Evolutionary conservation across 2,329 filamentous ascomycete genomes (phyloP).

Genomic region (Aspergillus carbonarius): DNA sequence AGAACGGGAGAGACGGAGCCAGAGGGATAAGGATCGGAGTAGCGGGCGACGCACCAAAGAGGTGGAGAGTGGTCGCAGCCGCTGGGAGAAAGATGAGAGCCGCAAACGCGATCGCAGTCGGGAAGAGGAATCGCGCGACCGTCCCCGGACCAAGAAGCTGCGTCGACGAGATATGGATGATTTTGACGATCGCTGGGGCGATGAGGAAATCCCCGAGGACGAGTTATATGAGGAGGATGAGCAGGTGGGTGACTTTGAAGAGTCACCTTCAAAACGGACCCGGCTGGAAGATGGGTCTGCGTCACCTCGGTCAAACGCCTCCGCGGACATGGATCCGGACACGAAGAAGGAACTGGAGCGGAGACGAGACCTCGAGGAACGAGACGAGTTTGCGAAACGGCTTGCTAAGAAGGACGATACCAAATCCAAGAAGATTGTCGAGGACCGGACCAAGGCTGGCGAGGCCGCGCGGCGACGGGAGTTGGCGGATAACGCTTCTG

Average conservation of each 20-base stretch:
- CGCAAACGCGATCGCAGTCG: slow-evolving; percentile 41
- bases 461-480: slow-evolving; percentile 61
- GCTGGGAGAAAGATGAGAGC: slow-evolving; percentile 35
- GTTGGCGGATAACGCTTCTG: slow-evolving; percentile 66
- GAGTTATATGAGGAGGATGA: slow-evolving; percentile 50
- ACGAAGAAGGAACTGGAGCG: slow-evolving; percentile 58
- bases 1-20: slow-evolving; percentile 37
- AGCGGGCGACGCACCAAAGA: slow-evolving; percentile 21
- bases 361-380: slow-evolving; percentile 68
- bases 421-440: slow-evolving; percentile 67
- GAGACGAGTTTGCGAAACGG: slow-evolving; percentile 76
- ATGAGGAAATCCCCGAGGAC: slow-evolving; percentile 60
- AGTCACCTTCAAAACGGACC: slow-evolving; percentile 69
- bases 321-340: slow-evolving; percentile 60
- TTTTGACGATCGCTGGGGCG: slow-evolving; percentile 78
- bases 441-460: slow-evolving; percentile 59
- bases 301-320: slow-evolving; percentile 30
- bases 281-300: slow-evolving; percentile 60
- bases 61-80: slow-evolving; percentile 23
- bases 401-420: slow-evolving; percentile 70
- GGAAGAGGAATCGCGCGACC: slow-evolving; percentile 39
- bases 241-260: slow-evolving; percentile 59
- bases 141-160: slow-evolving; percentile 51
- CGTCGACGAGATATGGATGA: slow-evolving; percentile 54
- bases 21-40: slow-evolving; percentile 9